Evolutionary conservation across 177 flowering plant genomes (phyloP), one percentile per base, ranked within the genome.

Genomic region (Vitis hybrid): DNA sequence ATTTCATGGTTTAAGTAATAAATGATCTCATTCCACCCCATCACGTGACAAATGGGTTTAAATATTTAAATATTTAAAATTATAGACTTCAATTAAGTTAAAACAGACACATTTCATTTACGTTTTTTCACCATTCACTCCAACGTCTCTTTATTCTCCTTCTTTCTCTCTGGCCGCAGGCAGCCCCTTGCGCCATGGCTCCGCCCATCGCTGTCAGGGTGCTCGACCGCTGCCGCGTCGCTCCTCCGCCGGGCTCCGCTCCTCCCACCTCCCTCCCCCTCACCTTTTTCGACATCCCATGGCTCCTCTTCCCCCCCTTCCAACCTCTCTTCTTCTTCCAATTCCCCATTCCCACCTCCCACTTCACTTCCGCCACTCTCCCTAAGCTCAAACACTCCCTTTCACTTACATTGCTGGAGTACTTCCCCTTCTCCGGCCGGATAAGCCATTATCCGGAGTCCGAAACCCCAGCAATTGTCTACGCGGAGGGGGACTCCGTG

Each of bases 251-350:
- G 0, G 59, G 12, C 39, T 57, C 74, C 2, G 49, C 62, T 6
- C 26, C 77, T 5, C 4, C 69, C 20, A 45, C 69, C 6, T 61
- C 76, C 39, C 73, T 84, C 18, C 80, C 82, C 14, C 77, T 82
- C 3, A 78, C 86, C 7, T 81, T 76, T 66, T 69, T 82, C 19
- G 88, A 85, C 74, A 60, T 81, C 1, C 77, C 71, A 3, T 81
- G 79, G 81, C 70, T 81, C 6, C 26, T 57, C 66, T 71, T 71
- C 68, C 13, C 77, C 15, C 83, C 81, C 3, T 19, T 14, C 65
- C 75, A 68, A 39, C 70, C 66, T 1, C 68, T 82, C n/a, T 74
- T 77, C 80, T 85, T 83, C 74, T 85, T 70, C 54, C 54, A 69
- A 5, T 58, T 57, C 67, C 68, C 81, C n/a, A 5, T 51, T 65